Evolutionary conservation across 352 stramenopile genomes (phyloP), one percentile per base, ranked within the genome.

Genomic region (Plasmopara muralis): DNA sequence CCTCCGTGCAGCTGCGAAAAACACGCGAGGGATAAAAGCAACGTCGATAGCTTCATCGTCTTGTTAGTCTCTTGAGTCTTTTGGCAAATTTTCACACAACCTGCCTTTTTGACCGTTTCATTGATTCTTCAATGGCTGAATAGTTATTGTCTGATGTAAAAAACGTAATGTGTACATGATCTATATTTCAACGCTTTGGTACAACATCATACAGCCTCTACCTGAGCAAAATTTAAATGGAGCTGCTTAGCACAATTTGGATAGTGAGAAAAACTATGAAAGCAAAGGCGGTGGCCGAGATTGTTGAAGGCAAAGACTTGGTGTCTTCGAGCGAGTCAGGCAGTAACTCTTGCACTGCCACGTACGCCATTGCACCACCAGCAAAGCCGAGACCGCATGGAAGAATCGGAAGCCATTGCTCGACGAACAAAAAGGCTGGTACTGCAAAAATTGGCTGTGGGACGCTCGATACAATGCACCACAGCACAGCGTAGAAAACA

Each of bases 381-480:
- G 96, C 96, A 70, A 99, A 98, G 29, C 96, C 96, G 33, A 99
- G 68, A 12, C 95, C 96, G 28, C 95, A 85, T 3, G 96, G 95
- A 13, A 98, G 69, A 35, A 99, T 87, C 0, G 91, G 89, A 53
- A 98, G 74, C 71, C 98, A 99, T 42, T 85, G 74, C 57, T 89
- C 79, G 28, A 89, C 79, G 59, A 88, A 90, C 44, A 98, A 54
- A 66, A 97, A 99, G 6, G 93, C 93, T 5, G 95, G 96, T 10
- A 99, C 93, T n/a, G 96, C 95, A 72, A 99, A 98, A 25, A 99
- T 73, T 6, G 96, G 96, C 66, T 99, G 96, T 14, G 90, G 91
- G 20, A 93, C 78, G 34, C 82, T 92, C 13, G 89, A 96, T 45
- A 97, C 70, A 44, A 97, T 93, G 52, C 82, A 95, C 87, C 87